A percentile compares a stretch with the other conserved stretches of the same genome.
Conservation (phyloP, 2,329 filamentous ascomycete species). For the Botryosphaeria agaves region DNA sequence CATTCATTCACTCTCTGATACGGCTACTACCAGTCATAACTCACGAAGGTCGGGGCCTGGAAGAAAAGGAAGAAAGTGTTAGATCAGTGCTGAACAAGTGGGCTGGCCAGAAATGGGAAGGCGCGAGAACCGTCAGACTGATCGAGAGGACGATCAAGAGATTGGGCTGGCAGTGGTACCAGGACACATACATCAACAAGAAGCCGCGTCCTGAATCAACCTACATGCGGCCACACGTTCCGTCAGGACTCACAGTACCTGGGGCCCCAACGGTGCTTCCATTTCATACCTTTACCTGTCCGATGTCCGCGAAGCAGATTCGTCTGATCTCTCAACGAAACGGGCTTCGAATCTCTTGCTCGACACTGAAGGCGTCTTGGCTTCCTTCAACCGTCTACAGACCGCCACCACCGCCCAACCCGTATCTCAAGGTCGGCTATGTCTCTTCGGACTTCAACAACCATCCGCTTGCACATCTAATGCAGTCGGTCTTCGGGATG, state of each 20-base stretch:
- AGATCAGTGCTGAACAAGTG: constrained; percentile 27
- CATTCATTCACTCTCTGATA: constrained; percentile 22
- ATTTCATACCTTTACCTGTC: constrained; percentile 95
- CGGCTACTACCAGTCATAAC: constrained; percentile 27
- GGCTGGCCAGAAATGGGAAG: constrained; percentile 71
- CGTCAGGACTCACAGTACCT: constrained; percentile 56
- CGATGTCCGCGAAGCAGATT: constrained; percentile 78
- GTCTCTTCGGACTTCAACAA: constrained; percentile 99
- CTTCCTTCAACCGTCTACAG: constrained; percentile 62
- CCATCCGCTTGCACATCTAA: constrained; percentile 86
- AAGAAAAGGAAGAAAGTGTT: constrained; percentile 20
- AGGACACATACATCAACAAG: constrained; percentile 53
- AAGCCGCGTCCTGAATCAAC: constrained; percentile 36
- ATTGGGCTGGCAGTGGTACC: constrained; percentile 74
- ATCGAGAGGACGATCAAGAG: constrained; percentile 69
- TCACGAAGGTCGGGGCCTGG: constrained; percentile 11
- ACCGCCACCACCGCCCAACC: constrained; percentile 68
- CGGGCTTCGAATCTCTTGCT: constrained; percentile 79
- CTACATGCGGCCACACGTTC: constrained; percentile 61
- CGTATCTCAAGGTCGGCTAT: constrained; percentile 82
- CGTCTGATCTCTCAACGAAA: constrained; percentile 91
- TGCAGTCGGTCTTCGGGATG: constrained; percentile 96
- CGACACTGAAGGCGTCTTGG: constrained; percentile 76
- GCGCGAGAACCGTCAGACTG: constrained; percentile 65
- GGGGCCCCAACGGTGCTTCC: constrained; percentile 86